Conservation (phyloP, 352 stramenopile species). For the Globisporangium okanoganense region DNA sequence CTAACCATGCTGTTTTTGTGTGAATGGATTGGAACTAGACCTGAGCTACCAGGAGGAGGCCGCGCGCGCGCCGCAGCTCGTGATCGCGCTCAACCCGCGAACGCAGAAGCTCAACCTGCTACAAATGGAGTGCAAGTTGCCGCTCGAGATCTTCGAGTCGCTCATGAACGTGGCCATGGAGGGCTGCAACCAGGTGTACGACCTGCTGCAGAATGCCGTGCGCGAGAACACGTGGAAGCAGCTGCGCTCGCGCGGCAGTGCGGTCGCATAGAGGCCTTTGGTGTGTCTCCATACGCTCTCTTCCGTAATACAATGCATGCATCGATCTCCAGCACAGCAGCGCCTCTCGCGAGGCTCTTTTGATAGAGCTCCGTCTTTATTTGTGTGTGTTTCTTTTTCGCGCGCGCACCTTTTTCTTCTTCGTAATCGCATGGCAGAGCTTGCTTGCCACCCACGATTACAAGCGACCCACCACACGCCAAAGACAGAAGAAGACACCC, state of each 20-base stretch:
- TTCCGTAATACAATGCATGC: conserved; percentile 2
- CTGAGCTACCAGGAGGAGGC: conserved; percentile 89
- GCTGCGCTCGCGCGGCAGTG: conserved; percentile 50
- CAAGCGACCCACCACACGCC: no score
- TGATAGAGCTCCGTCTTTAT: no score
- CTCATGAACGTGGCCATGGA: conserved; percentile 80
- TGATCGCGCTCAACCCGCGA: conserved; percentile 86
- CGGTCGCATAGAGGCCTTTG: conserved; percentile 22
- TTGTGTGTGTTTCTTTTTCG: no score
- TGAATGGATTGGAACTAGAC: conserved; percentile 47
- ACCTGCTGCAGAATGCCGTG: conserved; percentile 82
- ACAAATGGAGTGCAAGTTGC: conserved; percentile 90
- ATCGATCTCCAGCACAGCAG: not conserved
- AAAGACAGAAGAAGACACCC: no score
- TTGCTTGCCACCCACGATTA: no score
- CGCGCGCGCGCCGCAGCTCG: conserved; percentile 82
- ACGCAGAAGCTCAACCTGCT: conserved; percentile 85
- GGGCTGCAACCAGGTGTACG: conserved; percentile 82
- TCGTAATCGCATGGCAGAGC: no score
- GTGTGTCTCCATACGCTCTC: not conserved
- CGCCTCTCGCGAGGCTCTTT: no score
- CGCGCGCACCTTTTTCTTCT: no score
- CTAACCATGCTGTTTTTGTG: not conserved
- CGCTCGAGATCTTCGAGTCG: conserved; percentile 84
- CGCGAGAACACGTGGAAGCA: conserved; percentile 82